Evolutionary conservation across 2,329 filamentous ascomycete species (phyloP).

Genomic region (Boeremia exigua): DNA sequence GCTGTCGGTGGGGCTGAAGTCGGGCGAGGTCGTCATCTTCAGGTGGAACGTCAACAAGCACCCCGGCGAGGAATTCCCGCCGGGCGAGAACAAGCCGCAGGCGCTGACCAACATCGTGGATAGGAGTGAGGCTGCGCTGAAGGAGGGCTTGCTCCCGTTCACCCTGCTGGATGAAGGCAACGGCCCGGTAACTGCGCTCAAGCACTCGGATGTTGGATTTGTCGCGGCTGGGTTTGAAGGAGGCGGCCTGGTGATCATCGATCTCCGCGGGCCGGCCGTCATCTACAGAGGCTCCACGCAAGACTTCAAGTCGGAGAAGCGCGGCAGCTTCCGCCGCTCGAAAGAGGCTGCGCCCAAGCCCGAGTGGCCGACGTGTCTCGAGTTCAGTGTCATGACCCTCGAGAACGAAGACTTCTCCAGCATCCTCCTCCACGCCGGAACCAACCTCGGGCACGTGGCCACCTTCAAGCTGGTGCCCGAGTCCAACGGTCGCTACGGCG

Average conservation of each 20-base stretch:
- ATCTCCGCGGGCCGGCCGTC: constrained; percentile 83
- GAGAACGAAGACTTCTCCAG: constrained; percentile 96
- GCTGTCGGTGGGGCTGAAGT: constrained; percentile 78
- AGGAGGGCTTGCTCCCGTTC: constrained; percentile 80
- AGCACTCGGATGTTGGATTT: constrained; percentile 92
- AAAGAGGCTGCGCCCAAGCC: constrained; percentile 54
- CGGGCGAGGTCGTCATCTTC: constrained; percentile 87
- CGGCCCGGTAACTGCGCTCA: constrained; percentile 78
- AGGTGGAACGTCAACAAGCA: constrained; percentile 84
- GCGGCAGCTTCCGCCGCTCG: constrained; percentile 70
- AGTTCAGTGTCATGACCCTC: constrained; percentile 88
- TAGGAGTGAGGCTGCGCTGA: constrained; percentile 74
- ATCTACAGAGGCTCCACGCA: constrained; percentile 77
- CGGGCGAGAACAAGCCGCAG: constrained; percentile 54
- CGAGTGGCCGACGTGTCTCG: constrained; percentile 81
- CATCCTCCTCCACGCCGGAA: constrained; percentile 90
- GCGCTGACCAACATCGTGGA: constrained; percentile 75
- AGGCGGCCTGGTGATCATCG: constrained; percentile 80
- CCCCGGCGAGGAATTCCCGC: constrained; percentile 67
- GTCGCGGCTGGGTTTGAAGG: constrained; percentile 84
- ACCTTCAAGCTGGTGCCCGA: constrained; percentile 91
- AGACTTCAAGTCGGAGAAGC: constrained; percentile 81
- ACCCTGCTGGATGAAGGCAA: constrained; percentile 83
- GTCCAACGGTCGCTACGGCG: constrained; percentile 71
- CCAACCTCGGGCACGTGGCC: constrained; percentile 78